These are phyloP conservation scores for Lactifluus piperatus DNA, from an alignment of 768 basidiomycete genomes.

Conservation along the genomic window DNA sequence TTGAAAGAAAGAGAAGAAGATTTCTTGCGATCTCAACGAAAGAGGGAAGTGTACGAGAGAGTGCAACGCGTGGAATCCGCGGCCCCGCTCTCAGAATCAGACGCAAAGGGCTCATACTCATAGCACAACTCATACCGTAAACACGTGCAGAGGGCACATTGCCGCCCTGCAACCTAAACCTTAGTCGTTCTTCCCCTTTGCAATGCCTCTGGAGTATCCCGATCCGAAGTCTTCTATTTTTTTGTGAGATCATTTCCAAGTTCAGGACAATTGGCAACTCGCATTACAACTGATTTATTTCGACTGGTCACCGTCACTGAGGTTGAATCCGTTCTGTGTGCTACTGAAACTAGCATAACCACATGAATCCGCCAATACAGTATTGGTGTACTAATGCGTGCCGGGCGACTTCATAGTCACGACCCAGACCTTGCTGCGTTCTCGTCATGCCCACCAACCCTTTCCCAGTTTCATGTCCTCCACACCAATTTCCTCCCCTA, in stretches of 20 bases:
- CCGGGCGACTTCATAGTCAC: too few relatives aligned
- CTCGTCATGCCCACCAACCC: too few relatives aligned
- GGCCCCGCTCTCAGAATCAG: not conserved
- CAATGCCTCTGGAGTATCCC: too few relatives aligned
- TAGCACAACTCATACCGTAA: not conserved
- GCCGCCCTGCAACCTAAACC: not conserved
- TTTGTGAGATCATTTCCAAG: not conserved
- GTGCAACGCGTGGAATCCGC: slow-evolving; percentile 30
- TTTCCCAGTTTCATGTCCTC: too few relatives aligned
- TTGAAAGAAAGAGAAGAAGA: slow-evolving; percentile 57
- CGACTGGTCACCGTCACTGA: not conserved
- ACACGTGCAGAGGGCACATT: not conserved
- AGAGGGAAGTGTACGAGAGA: slow-evolving; percentile 57
- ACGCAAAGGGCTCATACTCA: not conserved
- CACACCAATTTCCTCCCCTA: too few relatives aligned
- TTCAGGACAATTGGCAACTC: not conserved
- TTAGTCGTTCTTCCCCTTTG: too few relatives aligned
- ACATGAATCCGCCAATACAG: too few relatives aligned
- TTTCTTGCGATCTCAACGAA: slow-evolving; percentile 49
- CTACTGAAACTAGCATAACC: too few relatives aligned
- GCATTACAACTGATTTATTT: not conserved
- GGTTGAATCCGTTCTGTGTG: not conserved
- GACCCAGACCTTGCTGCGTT: too few relatives aligned
- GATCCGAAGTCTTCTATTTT: too few relatives aligned
- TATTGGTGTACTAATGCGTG: too few relatives aligned